Evolutionary conservation across 202 grass and related monocot species (phyloP).

Genomic region (Schoenoplectus tabernaemontani): DNA sequence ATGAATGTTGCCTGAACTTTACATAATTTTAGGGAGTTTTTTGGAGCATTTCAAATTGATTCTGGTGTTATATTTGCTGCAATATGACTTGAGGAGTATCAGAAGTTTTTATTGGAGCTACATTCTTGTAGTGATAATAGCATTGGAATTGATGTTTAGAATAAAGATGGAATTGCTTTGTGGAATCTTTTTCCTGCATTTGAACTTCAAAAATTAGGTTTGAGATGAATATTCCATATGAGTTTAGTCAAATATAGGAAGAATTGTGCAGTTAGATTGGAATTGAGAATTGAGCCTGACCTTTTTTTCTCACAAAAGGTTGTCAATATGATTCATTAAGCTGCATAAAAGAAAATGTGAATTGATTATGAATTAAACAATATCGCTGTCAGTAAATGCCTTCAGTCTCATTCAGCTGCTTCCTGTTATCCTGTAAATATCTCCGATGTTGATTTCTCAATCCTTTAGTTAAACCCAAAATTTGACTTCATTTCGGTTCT

Average conservation of each 20-base stretch:
- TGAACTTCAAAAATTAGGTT: neutral
- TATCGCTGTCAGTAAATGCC: neutral
- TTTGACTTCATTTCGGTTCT: neutral
- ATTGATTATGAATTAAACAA: neutral
- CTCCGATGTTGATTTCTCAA: neutral
- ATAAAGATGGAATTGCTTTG: neutral
- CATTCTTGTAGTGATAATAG: neutral
- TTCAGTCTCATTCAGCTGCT: neutral
- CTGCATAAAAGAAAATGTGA: neutral
- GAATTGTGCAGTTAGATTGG: neutral
- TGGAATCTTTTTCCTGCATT: neutral
- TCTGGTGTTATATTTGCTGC: neutral
- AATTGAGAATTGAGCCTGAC: neutral
- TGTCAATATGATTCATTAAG: neutral
- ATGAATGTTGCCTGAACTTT: no score
- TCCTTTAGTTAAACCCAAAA: neutral
- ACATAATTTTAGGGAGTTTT: neutral
- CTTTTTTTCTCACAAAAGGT: neutral
- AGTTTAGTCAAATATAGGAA: neutral
- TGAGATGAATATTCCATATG: neutral
- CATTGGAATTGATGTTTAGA: neutral
- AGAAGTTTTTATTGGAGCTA: neutral
- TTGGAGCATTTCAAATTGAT: neutral
- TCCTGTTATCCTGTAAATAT: neutral
- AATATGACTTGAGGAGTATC: neutral